These are phyloP conservation scores for Colletotrichum zoysiae DNA, from an alignment of 2,329 filamentous ascomycete species.

Conservation along the genomic window DNA sequence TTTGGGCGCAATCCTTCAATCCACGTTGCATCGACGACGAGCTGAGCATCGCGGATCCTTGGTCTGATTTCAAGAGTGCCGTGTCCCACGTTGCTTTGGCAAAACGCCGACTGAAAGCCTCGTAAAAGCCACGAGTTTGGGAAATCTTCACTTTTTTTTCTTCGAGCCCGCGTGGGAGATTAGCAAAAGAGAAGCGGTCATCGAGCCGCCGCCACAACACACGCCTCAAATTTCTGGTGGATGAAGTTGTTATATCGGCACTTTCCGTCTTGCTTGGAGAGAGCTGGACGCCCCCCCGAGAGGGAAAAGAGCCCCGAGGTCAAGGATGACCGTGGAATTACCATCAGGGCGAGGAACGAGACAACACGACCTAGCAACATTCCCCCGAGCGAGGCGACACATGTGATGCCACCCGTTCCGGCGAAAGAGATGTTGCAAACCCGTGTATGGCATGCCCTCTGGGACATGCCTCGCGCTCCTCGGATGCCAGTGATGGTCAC, in stretches of 20 bases:
- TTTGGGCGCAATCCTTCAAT: neutral
- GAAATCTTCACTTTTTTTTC: neutral
- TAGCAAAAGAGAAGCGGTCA: too few species aligned
- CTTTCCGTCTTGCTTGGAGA: neutral
- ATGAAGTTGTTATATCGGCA: neutral
- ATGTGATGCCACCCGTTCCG: neutral
- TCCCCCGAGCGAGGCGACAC: constrained; percentile 10
- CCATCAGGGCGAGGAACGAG: neutral
- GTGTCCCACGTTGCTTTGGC: neutral
- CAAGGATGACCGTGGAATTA: neutral
- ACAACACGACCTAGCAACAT: neutral
- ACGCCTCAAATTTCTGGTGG: neutral
- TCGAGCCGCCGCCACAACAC: neutral
- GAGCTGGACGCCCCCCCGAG: neutral
- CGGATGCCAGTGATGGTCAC: neutral
- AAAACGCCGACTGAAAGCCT: neutral
- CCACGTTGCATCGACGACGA: neutral
- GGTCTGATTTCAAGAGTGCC: neutral
- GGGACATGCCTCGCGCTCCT: neutral
- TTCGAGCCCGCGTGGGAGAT: neutral
- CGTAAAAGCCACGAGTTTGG: neutral
- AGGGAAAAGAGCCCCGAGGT: neutral
- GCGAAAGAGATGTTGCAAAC: neutral
- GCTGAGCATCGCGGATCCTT: neutral
- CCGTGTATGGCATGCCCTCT: neutral